Evolutionary conservation across 2,329 filamentous ascomycete species (phyloP), one percentile per base, ranked within the genome.

Genomic region (Colletotrichum tofieldiae): DNA sequence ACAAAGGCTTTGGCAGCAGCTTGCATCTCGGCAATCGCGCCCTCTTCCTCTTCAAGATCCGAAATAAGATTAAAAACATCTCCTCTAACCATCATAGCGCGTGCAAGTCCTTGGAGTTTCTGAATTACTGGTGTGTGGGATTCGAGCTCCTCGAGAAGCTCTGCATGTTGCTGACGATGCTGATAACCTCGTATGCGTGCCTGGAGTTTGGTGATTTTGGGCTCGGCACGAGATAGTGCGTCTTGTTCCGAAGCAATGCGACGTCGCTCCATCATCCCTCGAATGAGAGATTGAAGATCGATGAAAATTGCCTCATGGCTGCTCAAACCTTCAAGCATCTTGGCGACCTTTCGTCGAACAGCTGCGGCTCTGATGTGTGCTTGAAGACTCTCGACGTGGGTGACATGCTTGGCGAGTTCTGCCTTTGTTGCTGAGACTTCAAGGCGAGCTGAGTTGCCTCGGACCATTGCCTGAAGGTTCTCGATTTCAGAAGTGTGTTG

Each of bases 1-100:
- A 97, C 81, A 77, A 90, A 92, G 3, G 91, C 96, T 76, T 92
- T 91, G 9, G 93, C 90, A 7, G 90, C 87, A 6, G 95, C 88
- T 81, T 98, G 95, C 32, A 98, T 83, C 39, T 92, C 93, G 11
- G 90, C 84, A 72, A 98, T 88, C 0, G 87, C 86, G n/a, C 93
- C 92, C 78, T 98, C 95, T 74, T 97, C 91, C 65, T 92, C 92
- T 71, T 97, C 94, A 2, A 98, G 87, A 75, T 96, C 91, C 29
- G 88, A 89, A 49, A 99, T 87, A 1, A 94, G 85, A 55, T 91
- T 88, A 23, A 93, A 94, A 61, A 98, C 88, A 35, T 92, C 87
- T 59, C 90, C 89, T 58, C 96, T 91, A 51, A 93, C 85, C 74
- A 97, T 87, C 88, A 97, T 93, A 1, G 94, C 95, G 71, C 96